Evolutionary conservation across 805 yeast species (phyloP).

Genomic region (Barnettozyma siamensis): DNA sequence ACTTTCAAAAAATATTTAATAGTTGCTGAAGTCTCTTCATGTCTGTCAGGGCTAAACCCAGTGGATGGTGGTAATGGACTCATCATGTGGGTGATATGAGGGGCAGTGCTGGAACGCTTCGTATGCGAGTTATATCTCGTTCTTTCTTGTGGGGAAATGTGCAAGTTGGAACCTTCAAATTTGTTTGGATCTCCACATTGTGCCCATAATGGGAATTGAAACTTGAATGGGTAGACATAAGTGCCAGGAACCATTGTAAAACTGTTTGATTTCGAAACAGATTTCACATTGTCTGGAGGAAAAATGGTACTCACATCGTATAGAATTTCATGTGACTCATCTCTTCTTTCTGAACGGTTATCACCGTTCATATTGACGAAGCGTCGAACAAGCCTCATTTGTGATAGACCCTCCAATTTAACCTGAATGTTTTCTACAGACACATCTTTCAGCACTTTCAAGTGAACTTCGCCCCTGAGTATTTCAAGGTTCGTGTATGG

Average conservation of each 20-base stretch:
- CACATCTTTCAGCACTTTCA: conserved; percentile 26
- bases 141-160: conserved; percentile 12
- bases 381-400: conserved; percentile 30
- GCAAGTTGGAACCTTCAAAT: conserved; percentile 13
- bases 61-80: conserved; percentile 9
- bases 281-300: conserved; percentile 45
- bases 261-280: conserved; percentile 34
- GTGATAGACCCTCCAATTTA: conserved; percentile 45
- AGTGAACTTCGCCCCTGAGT: conserved; percentile 14
- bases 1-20: conserved; percentile 48
- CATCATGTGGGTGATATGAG: not conserved
- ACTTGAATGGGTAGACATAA: conserved; percentile 41
- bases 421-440: conserved; percentile 43
- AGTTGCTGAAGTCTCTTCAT: not conserved
- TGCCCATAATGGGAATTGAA: conserved; percentile 26
- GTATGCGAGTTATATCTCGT: conserved; percentile 8
- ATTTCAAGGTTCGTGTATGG: conserved; percentile 14
- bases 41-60: not conserved
- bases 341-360: conserved; percentile 1
- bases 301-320: conserved; percentile 46
- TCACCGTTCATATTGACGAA: conserved; percentile 8
- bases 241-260: conserved; percentile 37
- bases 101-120: not conserved
- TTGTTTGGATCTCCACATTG: conserved; percentile 20
- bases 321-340: conserved; percentile 35